Evolutionary conservation across 2,329 filamentous ascomycete genomes (phyloP).

Genomic region (Bipolaris zeicola): DNA sequence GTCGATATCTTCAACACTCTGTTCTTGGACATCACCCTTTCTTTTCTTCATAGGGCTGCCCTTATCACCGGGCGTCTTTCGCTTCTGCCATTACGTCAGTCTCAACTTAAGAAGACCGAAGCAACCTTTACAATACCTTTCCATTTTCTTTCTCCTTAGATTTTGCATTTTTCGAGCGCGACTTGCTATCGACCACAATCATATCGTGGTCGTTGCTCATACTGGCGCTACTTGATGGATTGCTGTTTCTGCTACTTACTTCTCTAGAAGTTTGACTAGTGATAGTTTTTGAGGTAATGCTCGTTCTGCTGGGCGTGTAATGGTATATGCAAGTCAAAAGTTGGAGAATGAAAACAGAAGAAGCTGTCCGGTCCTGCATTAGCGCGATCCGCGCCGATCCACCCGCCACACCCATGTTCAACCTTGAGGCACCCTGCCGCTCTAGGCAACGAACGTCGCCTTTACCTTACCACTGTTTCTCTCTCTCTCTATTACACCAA

Average conservation of each 20-base stretch:
- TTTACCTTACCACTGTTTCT: background rate
- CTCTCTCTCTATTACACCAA: background rate
- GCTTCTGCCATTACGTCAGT: conserved; percentile 23
- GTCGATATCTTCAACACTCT: conserved; percentile 43
- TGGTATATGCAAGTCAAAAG: background rate
- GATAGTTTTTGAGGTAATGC: background rate
- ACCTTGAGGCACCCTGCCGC: background rate
- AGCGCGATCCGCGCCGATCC: conserved; percentile 15
- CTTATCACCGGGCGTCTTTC: conserved; percentile 23
- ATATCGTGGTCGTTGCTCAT: conserved; percentile 5
- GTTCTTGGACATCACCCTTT: conserved; percentile 17
- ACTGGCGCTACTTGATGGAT: background rate
- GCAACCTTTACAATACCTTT: conserved; percentile 10
- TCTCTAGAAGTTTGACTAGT: background rate
- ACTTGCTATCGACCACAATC: conserved; percentile 8
- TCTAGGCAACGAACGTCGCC: conserved; percentile 4
- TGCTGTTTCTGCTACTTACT: no score
- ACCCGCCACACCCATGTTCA: conserved; percentile 14
- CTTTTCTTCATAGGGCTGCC: conserved; percentile 25
- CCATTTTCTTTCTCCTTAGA: conserved; percentile 7
- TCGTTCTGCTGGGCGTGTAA: background rate
- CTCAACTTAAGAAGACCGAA: background rate
- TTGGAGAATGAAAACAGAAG: background rate
- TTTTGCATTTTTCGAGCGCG: conserved; percentile 11
- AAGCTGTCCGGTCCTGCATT: conserved; percentile 20